Conservation (phyloP, 2,329 filamentous ascomycete species). For the Cordyceps militaris region DNA sequence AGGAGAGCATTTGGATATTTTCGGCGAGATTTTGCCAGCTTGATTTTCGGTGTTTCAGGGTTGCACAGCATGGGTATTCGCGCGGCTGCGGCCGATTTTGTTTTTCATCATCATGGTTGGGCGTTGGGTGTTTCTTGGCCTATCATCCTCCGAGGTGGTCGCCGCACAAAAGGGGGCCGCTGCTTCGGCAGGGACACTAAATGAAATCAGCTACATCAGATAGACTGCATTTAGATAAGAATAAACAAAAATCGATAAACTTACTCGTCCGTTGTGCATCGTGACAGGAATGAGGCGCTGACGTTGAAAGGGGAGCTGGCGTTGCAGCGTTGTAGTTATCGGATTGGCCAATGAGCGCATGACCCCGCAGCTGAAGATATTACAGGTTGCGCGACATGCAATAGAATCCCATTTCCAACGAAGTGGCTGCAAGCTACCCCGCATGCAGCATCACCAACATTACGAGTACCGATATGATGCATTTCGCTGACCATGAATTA, state of each 20-base stretch:
- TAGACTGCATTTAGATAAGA: slow-evolving; percentile 5
- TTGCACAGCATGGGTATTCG: slow-evolving; percentile 5
- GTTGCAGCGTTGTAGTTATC: background rate
- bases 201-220: background rate
- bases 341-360: slow-evolving; percentile 1
- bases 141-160: background rate
- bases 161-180: background rate
- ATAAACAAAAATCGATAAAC: background rate
- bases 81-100: background rate
- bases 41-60: slow-evolving; percentile 1
- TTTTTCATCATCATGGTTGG: slow-evolving; percentile 9
- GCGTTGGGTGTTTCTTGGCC: background rate
- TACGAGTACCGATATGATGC: background rate
- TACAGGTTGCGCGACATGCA: background rate
- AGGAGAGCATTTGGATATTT: background rate
- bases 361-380: slow-evolving; percentile 4
- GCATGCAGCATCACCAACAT: too few species aligned
- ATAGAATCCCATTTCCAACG: too few species aligned
- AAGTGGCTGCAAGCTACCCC: too few species aligned
- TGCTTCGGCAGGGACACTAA: background rate
- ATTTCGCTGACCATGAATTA: background rate
- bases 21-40: background rate
- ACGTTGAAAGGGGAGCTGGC: background rate
- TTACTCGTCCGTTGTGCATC: background rate
- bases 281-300: slow-evolving; percentile 1